A percentile compares a stretch with the other conserved stretches of the same genome.
phyloP scores from a whole-genome alignment of 2,329 filamentous ascomycete species.

The Pseudocercospora macadamiae region DNA sequence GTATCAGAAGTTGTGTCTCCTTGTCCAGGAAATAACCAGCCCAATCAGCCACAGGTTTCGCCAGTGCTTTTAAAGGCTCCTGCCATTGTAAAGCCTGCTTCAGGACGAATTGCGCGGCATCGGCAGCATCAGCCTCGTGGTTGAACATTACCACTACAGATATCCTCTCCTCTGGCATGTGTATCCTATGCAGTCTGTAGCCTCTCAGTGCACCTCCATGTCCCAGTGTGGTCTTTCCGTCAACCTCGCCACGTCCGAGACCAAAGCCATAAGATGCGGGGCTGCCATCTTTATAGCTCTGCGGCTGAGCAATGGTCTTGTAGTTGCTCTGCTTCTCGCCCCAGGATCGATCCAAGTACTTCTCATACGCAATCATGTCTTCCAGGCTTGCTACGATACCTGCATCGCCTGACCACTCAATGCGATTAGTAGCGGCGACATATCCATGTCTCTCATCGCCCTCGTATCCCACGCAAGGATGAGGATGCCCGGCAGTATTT shows the following conservation, averaged over 20 bases:
- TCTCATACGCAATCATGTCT: slow-evolving; percentile 54
- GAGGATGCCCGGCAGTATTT: slow-evolving; percentile 43
- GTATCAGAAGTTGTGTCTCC: slow-evolving; percentile 40
- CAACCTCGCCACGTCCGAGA: slow-evolving; percentile 35
- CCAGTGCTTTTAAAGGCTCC: slow-evolving; percentile 24
- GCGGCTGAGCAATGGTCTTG: slow-evolving; percentile 32
- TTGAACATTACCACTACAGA: slow-evolving; percentile 49
- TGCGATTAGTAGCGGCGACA: slow-evolving; percentile 43
- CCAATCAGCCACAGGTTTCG: slow-evolving; percentile 30
- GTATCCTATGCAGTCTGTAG: slow-evolving; percentile 43
- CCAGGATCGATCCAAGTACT: slow-evolving; percentile 41
- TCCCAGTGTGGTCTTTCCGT: slow-evolving; percentile 34
- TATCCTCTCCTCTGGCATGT: slow-evolving; percentile 41
- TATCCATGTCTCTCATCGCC: slow-evolving; percentile 45
- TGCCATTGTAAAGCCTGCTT: slow-evolving; percentile 33
- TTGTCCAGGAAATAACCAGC: slow-evolving; percentile 45
- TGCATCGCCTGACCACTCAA: slow-evolving; percentile 53
- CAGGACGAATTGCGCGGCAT: slow-evolving; percentile 38
- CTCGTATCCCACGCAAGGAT: slow-evolving; percentile 50
- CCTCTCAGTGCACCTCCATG: slow-evolving; percentile 50
- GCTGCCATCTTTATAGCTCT: slow-evolving; percentile 41
- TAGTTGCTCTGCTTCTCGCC: slow-evolving; percentile 42
- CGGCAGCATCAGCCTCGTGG: slow-evolving; percentile 39
- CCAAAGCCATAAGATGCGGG: slow-evolving; percentile 45
- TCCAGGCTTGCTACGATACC: slow-evolving; percentile 48